Evolutionary conservation across 805 yeast genomes (phyloP), one percentile per base, ranked within the genome.

Genomic region (Dipodascus geniculatus): DNA sequence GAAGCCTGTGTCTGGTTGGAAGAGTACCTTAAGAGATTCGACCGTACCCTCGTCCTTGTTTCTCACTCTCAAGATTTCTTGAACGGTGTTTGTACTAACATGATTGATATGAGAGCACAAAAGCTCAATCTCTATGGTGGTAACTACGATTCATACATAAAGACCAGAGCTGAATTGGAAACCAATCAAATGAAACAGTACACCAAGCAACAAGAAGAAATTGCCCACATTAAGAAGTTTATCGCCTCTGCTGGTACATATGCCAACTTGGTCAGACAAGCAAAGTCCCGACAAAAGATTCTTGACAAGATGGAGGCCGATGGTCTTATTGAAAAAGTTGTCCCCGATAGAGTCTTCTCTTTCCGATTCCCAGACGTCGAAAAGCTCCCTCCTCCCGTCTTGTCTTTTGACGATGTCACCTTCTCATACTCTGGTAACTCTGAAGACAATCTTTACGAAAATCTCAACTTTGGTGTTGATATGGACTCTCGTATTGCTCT

Each of bases 1-100:
- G 97, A 90, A 74, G 99, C 99, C 56, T 91, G 98, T 83, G 99
- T 93, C 68, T 93, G 99, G 99, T 79, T 93, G 71, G 99, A 93
- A 78, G 98, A 90, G 76, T 93, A 93, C 74, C 79, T 93, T 68
- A 91, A 88, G 77, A 78, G 88, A 71, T 93, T 85, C 71, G 97
- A 93, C 73, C 83, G 95, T 69, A 90, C 88, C 59, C 80, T 93
- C 72, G 90, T 93, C 49, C 77, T 93, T 58, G 97, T 90, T 57
- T 91, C 98, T 33, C 99, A 93, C 76, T 93, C 99, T 49, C 96
- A 89, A 78, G 99, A 93, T 85, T 93, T 93, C 95, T 77, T 93
- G 65, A 93, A 93, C 74, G 97, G 98, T 74, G 99, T 93, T 54
- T 93, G 99, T 79, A 75, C 93, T 61, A 91, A 90, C 76, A 93